Conservation (phyloP, 129 eudicot genomes). For the Centrapalus pauciflorus region DNA sequence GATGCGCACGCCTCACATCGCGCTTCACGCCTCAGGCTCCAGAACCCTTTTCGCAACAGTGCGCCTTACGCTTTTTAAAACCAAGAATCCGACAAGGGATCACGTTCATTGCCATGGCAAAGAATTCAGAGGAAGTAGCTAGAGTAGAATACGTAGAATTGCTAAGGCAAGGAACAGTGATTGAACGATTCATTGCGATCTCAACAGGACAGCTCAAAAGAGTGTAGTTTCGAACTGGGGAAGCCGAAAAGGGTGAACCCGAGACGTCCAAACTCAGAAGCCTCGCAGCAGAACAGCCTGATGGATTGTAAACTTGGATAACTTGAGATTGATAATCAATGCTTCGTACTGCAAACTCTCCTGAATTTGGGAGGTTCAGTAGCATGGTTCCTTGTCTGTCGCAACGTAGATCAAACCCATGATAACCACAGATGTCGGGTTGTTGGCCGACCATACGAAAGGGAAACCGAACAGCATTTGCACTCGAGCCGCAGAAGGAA, state of each 20-base stretch:
- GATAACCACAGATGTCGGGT: slow-evolving; percentile 38
- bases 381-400: slow-evolving; percentile 14
- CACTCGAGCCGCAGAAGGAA: slow-evolving; percentile 26
- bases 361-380: slow-evolving; percentile 45
- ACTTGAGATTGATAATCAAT: slow-evolving; percentile 44
- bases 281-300: slow-evolving; percentile 37
- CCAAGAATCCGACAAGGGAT: slow-evolving; percentile 26
- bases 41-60: no score
- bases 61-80: no score
- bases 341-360: slow-evolving; percentile 39
- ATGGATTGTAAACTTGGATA: slow-evolving; percentile 53
- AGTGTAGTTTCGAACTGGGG: slow-evolving; percentile 31
- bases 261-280: slow-evolving; percentile 41
- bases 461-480: slow-evolving; percentile 37
- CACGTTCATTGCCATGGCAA: slow-evolving; percentile 26
- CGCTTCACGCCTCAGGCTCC: no score
- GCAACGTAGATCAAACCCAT: slow-evolving; percentile 53
- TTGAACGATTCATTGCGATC: slow-evolving; percentile 17
- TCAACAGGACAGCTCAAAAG: slow-evolving; percentile 51
- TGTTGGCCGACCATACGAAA: slow-evolving; percentile 34
- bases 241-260: slow-evolving; percentile 44
- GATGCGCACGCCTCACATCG: no score
- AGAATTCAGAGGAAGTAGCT: slow-evolving; percentile 40
- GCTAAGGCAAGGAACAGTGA: slow-evolving; percentile 56
- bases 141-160: slow-evolving; percentile 47